phyloP scores from a whole-genome alignment of 345 rosid genomes.

The Citrus sinensis region DNA sequence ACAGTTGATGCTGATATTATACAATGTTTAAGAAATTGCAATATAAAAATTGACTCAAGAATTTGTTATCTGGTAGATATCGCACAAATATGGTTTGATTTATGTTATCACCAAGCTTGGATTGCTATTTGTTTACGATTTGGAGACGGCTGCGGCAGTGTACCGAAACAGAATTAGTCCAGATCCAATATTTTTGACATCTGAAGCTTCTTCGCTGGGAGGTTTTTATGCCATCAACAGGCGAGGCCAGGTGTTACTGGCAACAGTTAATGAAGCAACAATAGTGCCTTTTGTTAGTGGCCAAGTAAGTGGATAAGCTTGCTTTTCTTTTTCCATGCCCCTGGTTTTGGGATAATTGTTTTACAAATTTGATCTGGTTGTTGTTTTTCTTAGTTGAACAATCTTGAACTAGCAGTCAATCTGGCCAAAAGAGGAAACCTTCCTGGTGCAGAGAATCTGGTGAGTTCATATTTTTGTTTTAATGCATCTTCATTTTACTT shows the following conservation, averaged over 20 bases:
- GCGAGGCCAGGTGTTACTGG: slow-evolving; percentile 83
- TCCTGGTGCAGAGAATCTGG: slow-evolving; percentile 99
- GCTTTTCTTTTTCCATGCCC: not conserved
- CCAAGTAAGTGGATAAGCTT: slow-evolving; percentile 55
- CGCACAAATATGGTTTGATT: slow-evolving; percentile 89
- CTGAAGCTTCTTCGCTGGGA: slow-evolving; percentile 88
- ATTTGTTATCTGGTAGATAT: slow-evolving; percentile 60
- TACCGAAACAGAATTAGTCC: slow-evolving; percentile 98
- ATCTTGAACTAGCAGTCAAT: slow-evolving; percentile 96
- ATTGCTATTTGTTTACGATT: slow-evolving; percentile 91
- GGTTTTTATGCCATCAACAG: slow-evolving; percentile 95
- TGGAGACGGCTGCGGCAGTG: slow-evolving; percentile 96
- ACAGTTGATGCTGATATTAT: slow-evolving; percentile 12
- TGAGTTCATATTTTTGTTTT: slow-evolving; percentile 19
- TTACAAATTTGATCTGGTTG: slow-evolving; percentile 2
- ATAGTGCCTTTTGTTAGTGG: slow-evolving; percentile 95
- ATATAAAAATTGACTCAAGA: not conserved
- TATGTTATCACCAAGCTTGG: slow-evolving; percentile 97
- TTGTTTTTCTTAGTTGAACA: slow-evolving; percentile 63
- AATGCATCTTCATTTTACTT: slow-evolving; percentile 13
- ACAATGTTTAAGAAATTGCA: not conserved
- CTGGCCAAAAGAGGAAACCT: slow-evolving; percentile 99
- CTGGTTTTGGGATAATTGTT: not conserved
- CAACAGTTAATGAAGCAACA: slow-evolving; percentile 93
- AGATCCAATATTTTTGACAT: slow-evolving; percentile 95